phyloP scores from a whole-genome alignment of 306 rosid genomes.

The Biancaea sappan region DNA sequence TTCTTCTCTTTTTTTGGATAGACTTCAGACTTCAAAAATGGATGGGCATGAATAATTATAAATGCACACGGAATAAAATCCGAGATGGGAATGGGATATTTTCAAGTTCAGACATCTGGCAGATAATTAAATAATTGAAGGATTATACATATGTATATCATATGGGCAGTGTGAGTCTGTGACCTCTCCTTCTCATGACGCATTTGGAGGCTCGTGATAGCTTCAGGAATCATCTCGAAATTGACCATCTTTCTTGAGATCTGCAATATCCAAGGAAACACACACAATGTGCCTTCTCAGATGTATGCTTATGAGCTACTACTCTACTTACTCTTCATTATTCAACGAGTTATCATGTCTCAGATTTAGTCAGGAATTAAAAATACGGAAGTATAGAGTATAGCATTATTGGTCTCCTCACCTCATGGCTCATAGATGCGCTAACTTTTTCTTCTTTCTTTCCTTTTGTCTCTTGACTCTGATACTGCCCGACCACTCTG shows the following conservation, averaged over 20 bases:
- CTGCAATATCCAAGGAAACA: not conserved
- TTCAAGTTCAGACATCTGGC: not conserved
- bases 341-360: not conserved
- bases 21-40: not conserved
- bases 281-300: not conserved
- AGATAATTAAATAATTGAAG: not conserved
- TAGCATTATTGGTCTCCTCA: not conserved
- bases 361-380: not conserved
- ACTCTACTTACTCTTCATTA: too few species aligned
- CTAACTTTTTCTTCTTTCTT: not conserved
- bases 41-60: not conserved
- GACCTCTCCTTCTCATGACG: not conserved
- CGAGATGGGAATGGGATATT: not conserved
- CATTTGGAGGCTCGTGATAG: constrained; percentile 9
- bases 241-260: not conserved
- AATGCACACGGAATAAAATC: not conserved
- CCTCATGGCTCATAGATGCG: too few species aligned
- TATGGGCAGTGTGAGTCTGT: not conserved
- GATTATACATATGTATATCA: not conserved
- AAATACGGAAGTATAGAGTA: too few species aligned
- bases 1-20: too few species aligned
- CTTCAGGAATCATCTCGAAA: not conserved
- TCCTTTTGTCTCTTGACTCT: not conserved
- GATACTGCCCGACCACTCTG: not conserved
- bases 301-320: not conserved